Evolutionary conservation across 2,329 filamentous ascomycete species (phyloP).

Genomic region (Verticillium klebahnii): DNA sequence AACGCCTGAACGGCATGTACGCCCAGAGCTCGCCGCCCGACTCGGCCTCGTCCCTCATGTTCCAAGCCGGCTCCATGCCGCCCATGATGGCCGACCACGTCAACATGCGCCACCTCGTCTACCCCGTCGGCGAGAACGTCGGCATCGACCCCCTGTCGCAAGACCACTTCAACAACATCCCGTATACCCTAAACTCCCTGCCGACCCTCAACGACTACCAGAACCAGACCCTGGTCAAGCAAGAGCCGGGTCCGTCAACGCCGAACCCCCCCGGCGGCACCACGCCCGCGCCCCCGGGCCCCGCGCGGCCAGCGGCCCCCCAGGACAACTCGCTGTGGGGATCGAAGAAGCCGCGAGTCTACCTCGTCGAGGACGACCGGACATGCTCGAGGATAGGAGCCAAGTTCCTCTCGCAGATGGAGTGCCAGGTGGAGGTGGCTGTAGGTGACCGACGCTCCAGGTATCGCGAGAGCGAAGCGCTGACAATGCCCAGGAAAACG

Average conservation of each 20-base stretch:
- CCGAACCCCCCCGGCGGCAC: slow-evolving; percentile 9
- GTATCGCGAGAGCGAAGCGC: background rate
- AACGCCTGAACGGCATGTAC: slow-evolving; percentile 50
- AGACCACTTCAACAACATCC: slow-evolving; percentile 91
- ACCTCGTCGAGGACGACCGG: slow-evolving; percentile 82
- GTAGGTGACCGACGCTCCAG: slow-evolving; percentile 37
- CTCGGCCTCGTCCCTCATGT: slow-evolving; percentile 50
- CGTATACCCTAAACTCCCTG: slow-evolving; percentile 65
- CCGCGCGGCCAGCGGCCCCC: slow-evolving; percentile 14
- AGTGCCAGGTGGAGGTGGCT: slow-evolving; percentile 63
- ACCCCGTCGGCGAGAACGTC: slow-evolving; percentile 84
- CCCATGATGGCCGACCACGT: slow-evolving; percentile 49
- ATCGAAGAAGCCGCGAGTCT: slow-evolving; percentile 66
- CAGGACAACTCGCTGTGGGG: slow-evolving; percentile 49
- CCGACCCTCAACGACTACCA: slow-evolving; percentile 50
- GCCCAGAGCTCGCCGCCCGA: slow-evolving; percentile 48
- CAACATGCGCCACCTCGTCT: slow-evolving; percentile 67
- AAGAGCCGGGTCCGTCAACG: slow-evolving; percentile 4
- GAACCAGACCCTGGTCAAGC: slow-evolving; percentile 18
- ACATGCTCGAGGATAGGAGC: slow-evolving; percentile 64
- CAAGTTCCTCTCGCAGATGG: slow-evolving; percentile 62
- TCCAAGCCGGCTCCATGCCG: slow-evolving; percentile 39
- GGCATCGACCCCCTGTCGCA: slow-evolving; percentile 94
- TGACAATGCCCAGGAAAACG: slow-evolving; percentile 49
- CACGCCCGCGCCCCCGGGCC: slow-evolving; percentile 12